These are phyloP conservation scores for Rhodotorula glutinis DNA, from an alignment of 1,284 basidiomycete genomes.

Conservation along the genomic window DNA sequence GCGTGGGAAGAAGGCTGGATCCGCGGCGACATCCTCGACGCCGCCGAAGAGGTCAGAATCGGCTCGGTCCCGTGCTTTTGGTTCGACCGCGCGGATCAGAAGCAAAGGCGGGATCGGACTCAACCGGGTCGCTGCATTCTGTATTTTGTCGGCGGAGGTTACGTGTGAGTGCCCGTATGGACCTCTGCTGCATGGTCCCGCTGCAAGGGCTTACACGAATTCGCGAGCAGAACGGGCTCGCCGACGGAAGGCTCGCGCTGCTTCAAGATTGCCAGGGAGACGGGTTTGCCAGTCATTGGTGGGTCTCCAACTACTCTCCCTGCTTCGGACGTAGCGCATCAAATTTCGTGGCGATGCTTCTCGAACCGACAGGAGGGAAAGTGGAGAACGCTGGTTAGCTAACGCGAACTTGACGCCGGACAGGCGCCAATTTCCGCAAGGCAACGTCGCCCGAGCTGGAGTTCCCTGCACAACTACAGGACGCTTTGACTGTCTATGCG, in stretches of 20 bases:
- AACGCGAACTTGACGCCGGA: too few species aligned
- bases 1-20: constrained; percentile 23
- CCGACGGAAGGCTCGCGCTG: constrained; percentile 37
- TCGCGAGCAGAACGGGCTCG: constrained; percentile 18
- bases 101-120: background rate
- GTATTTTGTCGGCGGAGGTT: constrained; percentile 42
- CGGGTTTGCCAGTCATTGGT: constrained; percentile 30
- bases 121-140: constrained; percentile 28
- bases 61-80: constrained; percentile 38
- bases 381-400: too few species aligned
- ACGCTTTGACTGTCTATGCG: constrained; percentile 38
- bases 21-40: constrained; percentile 28
- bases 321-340: background rate
- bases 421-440: constrained; percentile 42
- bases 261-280: constrained; percentile 36
- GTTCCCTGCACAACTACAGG: constrained; percentile 40
- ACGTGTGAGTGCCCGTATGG: constrained; percentile 15
- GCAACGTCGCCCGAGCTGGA: constrained; percentile 11
- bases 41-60: constrained; percentile 13
- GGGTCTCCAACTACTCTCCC: background rate
- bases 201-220: background rate
- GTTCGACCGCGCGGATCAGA: constrained; percentile 25
- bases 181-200: too few species aligned
- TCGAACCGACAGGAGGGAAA: too few species aligned
- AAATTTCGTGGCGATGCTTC: too few species aligned